A percentile compares a stretch with the other conserved stretches of the same genome.
phyloP scores from a whole-genome alignment of 495 filamentous ascomycete species.

The Cercophora newfieldiana region DNA sequence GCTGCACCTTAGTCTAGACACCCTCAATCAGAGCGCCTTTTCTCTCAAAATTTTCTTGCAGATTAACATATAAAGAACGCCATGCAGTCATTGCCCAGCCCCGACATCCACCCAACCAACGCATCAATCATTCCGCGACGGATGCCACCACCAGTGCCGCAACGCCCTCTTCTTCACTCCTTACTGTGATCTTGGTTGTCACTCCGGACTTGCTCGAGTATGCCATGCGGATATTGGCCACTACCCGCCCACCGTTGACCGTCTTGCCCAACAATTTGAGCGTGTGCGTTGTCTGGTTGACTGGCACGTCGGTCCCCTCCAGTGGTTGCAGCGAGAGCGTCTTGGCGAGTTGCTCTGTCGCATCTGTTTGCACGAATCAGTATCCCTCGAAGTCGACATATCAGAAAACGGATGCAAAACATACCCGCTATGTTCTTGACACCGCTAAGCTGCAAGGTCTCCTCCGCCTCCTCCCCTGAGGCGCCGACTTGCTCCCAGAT shows the following conservation, averaged over 20 bases:
- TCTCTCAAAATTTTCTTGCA: constrained; percentile 8
- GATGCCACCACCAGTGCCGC: constrained; percentile 80
- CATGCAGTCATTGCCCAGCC: constrained; percentile 21
- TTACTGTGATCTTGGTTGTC: constrained; percentile 87
- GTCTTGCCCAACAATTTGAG: constrained; percentile 97
- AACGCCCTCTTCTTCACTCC: constrained; percentile 90
- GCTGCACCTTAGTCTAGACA: background rate
- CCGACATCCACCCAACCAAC: background rate
- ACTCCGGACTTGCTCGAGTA: constrained; percentile 89
- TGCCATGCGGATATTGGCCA: constrained; percentile 87
- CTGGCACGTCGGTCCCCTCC: constrained; percentile 86
- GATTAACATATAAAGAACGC: constrained; percentile 25
- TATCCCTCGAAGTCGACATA: background rate
- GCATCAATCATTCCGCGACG: constrained; percentile 64
- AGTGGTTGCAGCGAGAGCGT: constrained; percentile 88
- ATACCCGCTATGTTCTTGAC: constrained; percentile 91
- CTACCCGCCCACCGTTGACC: constrained; percentile 84
- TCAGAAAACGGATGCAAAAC: constrained; percentile 29
- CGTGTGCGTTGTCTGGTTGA: constrained; percentile 86
- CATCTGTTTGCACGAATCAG: constrained; percentile 64
- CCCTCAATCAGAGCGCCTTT: background rate
- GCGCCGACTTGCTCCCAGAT: constrained; percentile 95
- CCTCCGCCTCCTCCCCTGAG: constrained; percentile 82
- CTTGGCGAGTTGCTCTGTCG: constrained; percentile 85
- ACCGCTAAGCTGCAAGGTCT: constrained; percentile 86